Base-by-base conservation (phyloP, 2,329 filamentous ascomycete species). In the Xylaria sp. region DNA sequence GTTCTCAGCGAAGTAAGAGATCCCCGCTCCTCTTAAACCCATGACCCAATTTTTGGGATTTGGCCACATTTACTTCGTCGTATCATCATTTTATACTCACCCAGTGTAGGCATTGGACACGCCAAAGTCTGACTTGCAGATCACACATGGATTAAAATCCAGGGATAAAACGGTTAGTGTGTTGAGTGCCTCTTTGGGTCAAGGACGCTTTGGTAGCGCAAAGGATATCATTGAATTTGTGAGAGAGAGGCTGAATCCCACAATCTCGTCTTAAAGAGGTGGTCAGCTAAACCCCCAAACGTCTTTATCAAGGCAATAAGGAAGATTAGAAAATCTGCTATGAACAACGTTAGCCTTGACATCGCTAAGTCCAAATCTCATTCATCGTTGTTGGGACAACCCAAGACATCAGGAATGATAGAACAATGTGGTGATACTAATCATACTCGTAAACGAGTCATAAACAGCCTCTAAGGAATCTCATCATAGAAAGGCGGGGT, bases 81-180 rank as follows among this genome's bases (percentile, higher is more conserved):
- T 23, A 55, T 32, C 16, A 4, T 48, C 21, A 1, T 42, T 35
- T 53, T 54, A 57, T 37, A 40, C 62, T 50, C 32, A 73, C 25
- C 21, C 4, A 25, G 9, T n/a, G 9, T 70, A 90, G 87, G 83
- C 84, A 5, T 82, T 93, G 2, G 82, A 83, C 1, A 81, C 91
- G 6, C 86, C 90, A 35, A 92, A 90, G 75, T 90, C 90, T 1
- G 84, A 88, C 68, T 79, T 93, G 1, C 82, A 86, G 51, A 85
- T 93, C 48, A 84, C 86, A 13, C 87, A 87, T 18, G 91, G 91
- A 0, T 76, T 85, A 62, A 92, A 90, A 77, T 89, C 87, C 23
- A 84, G 86, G 65, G 87, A 90, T 51, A 93, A 93, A 79, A 90
- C 85, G 0, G 78, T 92, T 65, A 71, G 68, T 53, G 73, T 77